Base-by-base conservation (phyloP, 116 monocot genomes). In the Zostera marina region DNA sequence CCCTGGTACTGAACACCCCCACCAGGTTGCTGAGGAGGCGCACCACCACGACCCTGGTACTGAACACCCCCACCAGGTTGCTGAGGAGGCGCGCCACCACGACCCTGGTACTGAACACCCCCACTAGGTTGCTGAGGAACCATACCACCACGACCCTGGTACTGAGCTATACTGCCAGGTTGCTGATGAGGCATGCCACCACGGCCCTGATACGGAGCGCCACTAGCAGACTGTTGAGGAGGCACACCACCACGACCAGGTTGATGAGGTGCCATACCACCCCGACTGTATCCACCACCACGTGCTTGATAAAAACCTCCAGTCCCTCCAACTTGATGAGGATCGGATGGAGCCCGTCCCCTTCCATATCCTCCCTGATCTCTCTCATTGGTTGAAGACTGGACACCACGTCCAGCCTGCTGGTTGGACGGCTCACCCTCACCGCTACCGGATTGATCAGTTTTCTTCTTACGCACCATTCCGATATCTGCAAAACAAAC, bases 391-490 rank as follows among this genome's bases (percentile, higher is more conserved):
- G 67, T 41, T 22, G 64, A 39, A 7, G 45, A 65, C 46, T 73
- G 77, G 9, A 41, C 73, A 48, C 70, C 47, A 61, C 53, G 17
- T 40, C 74, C 67, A 58, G 68, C 53, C 17, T 56, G 7, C 42
- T 79, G 76, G 15, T 68, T 71, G 22, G 73, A 59, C 47, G 62
- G 72, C 5, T 77, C 75, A 11, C 69, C 61, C 45, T 83, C 74
- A 12, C 65, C 60, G 41, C 70, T 1, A 3, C 77, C 77, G 48
- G 81, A 42, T 60, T 61, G 55, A 6, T 71, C 88, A 59, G 68
- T 84, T 58, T 73, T 85, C 51, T 60, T 82, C 62, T 84, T 87
- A 64, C 77, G 84, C 73, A 77, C 89, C 94, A 89, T 96, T 47
- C 61, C 47, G 3, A 19, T 3, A 20, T 20, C 65, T 62, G 20